Conservation (phyloP, 441 rosid species). For the Euphorbia celastroides region DNA sequence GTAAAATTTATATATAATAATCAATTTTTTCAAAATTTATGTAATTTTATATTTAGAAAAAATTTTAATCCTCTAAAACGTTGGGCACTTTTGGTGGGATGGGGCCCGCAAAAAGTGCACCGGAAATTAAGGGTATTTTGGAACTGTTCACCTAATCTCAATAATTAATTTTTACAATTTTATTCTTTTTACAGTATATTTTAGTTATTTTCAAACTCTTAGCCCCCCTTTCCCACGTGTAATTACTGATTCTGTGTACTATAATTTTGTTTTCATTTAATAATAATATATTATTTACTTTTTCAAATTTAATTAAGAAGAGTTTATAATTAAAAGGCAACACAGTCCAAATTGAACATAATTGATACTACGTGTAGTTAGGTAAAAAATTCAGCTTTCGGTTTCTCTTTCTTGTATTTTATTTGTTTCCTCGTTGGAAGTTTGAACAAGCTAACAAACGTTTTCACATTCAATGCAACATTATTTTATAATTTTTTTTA, state of each 20-base stretch:
- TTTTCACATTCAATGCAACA: background rate
- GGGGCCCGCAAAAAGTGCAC: background rate
- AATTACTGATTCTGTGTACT: background rate
- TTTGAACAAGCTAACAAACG: background rate
- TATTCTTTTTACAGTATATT: background rate
- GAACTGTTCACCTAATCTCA: slow-evolving; percentile 3
- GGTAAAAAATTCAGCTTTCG: background rate
- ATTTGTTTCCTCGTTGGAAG: background rate
- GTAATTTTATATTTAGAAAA: too few species aligned
- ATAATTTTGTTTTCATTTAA: too few species aligned
- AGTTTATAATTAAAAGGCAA: background rate
- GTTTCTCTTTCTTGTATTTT: background rate
- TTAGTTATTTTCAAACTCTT: background rate
- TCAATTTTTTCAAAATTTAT: too few species aligned
- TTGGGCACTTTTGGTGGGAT: background rate
- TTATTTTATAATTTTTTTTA: background rate
- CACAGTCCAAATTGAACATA: background rate
- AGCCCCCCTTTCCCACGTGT: background rate
- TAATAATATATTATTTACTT: too few species aligned
- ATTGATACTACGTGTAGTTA: background rate
- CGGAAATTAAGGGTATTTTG: background rate
- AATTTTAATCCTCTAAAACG: background rate
- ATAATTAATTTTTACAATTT: background rate
- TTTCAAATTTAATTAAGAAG: background rate
- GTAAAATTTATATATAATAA: too few species aligned